These are phyloP conservation scores for Coleophoma eucalyptorum DNA, from an alignment of 2,329 filamentous ascomycete genomes.

Conservation along the genomic window DNA sequence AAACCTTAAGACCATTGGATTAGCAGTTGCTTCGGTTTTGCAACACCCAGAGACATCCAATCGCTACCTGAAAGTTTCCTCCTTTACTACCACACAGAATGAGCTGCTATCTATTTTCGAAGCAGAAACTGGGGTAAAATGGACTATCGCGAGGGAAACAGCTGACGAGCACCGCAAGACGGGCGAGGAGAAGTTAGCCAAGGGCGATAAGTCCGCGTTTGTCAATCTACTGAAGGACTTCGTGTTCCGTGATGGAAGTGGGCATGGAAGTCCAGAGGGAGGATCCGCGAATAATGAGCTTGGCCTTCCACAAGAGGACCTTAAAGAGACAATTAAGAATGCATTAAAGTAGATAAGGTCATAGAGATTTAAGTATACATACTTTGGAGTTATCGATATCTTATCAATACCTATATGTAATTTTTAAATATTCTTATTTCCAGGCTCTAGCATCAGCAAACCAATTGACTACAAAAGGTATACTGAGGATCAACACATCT, in stretches of 20 bases:
- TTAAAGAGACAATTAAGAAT: constrained; percentile 8
- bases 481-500: too few species aligned
- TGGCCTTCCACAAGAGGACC: constrained; percentile 10
- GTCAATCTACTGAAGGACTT: constrained; percentile 6
- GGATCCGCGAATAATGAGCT: constrained; percentile 8
- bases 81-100: constrained; percentile 24
- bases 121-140: constrained; percentile 22
- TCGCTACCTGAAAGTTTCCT: constrained; percentile 23
- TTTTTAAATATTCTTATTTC: too few species aligned
- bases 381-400: too few species aligned
- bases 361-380: too few species aligned
- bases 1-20: constrained; percentile 25
- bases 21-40: constrained; percentile 28
- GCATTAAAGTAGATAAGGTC: background rate
- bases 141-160: constrained; percentile 13
- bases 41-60: constrained; percentile 30
- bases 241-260: constrained; percentile 9
- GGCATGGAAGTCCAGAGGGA: constrained; percentile 2
- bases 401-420: too few species aligned
- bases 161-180: constrained; percentile 8
- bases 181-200: constrained; percentile 11
- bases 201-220: constrained; percentile 13
- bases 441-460: too few species aligned
- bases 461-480: too few species aligned
- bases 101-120: constrained; percentile 24